Base-by-base conservation (phyloP, 2,329 filamentous ascomycete species). In the Aplosporella prunicola region DNA sequence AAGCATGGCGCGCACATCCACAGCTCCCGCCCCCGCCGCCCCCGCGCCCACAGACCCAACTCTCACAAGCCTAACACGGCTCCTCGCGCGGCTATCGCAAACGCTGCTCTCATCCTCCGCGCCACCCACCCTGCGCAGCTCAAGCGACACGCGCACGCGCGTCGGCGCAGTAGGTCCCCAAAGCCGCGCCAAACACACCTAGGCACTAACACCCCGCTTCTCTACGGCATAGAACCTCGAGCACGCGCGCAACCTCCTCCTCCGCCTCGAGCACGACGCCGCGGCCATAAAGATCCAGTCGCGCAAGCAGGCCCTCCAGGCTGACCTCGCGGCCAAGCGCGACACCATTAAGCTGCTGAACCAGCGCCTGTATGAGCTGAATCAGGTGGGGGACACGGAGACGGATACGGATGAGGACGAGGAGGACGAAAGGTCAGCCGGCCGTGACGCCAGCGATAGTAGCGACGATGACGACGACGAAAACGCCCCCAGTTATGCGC, bases 221-320 rank as follows among this genome's bases (percentile, higher is more conserved):
- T n/a, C n/a, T n/a, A n/a, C n/a, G n/a, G n/a, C n/a, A n/a, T n/a
- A 83, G 75, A 88, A 86, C 50, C 66, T 89, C 43, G 74, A 82
- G 47, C 76, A 82, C 54, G 82, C 83, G 14, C 75, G 78, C 26
- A 71, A 69, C 0, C 69, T 83, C 20, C 73, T 88, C 39, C 71
- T 80, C 14, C 77, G 71, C 42, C 70, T 86, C 27, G 83, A 87
- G 55, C 80, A 84, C 49, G 75, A 82, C 47, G 70, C 76, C 5
- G 59, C 74, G 10, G 64, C 60, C n/a, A 61, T 78, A 44, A 78
- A 78, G 53, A 62, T 71, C 20, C 70, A 71, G 40, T 56, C 67
- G 5, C 73, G 72, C 41, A 73, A 76, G 47, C 67, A 76, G 44
- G 72, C 79, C 41, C 55, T 71, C 13, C 80, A 85, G 56, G 60